Evolutionary conservation across 495 filamentous ascomycete species (phyloP).

Genomic region (Cercophora newfieldiana): DNA sequence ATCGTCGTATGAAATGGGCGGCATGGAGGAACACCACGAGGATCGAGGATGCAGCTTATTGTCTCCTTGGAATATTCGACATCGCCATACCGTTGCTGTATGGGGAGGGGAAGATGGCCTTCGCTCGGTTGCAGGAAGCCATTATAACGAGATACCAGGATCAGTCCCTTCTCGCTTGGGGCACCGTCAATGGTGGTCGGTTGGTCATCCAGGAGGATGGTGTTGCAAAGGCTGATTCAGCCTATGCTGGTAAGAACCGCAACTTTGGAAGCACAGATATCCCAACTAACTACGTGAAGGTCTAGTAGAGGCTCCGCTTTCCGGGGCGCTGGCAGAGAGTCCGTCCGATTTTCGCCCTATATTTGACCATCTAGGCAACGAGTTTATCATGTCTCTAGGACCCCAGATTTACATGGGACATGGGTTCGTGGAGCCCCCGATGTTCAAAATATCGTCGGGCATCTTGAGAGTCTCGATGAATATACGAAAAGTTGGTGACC

Average conservation of each 20-base stretch:
- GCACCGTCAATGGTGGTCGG: background rate
- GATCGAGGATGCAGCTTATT: slow-evolving; percentile 25
- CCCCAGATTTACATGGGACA: background rate
- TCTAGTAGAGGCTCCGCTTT: too few relatives aligned
- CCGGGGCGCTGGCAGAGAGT: too few relatives aligned
- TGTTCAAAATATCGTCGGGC: background rate
- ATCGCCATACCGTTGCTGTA: slow-evolving; percentile 25
- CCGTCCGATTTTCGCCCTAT: too few relatives aligned
- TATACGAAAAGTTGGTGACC: background rate
- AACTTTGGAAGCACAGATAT: too few relatives aligned
- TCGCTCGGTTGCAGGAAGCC: slow-evolving; percentile 22
- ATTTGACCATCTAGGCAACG: background rate
- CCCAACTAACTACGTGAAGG: too few relatives aligned
- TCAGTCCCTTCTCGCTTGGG: background rate
- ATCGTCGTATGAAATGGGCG: slow-evolving; percentile 17
- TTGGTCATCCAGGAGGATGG: background rate
- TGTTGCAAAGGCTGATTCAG: background rate
- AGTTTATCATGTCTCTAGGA: background rate
- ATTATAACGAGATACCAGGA: slow-evolving; percentile 16
- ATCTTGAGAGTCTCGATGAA: background rate
- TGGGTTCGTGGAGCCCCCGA: background rate
- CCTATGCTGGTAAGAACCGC: too few relatives aligned
- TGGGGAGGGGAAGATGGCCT: slow-evolving; percentile 23
- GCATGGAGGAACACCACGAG: slow-evolving; percentile 21
- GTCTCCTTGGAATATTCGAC: slow-evolving; percentile 21